phyloP scores from a whole-genome alignment of 148 eudicot genomes.

The Agrostemma githago region DNA sequence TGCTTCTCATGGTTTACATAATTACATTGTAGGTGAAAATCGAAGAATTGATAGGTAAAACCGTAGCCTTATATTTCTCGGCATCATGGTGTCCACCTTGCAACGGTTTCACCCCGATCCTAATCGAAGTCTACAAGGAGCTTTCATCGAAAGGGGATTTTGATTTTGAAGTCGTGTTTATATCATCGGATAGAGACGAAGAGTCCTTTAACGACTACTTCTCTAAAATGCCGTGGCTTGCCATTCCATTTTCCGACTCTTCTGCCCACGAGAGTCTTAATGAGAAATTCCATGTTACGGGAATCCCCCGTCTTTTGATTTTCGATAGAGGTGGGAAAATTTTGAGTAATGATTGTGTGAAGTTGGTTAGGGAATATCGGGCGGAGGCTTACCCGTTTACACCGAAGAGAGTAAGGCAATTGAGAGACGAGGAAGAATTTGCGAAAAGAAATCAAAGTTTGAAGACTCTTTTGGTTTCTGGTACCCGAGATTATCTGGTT shows the following conservation, averaged over 20 bases:
- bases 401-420: conserved; percentile 23
- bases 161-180: conserved; percentile 40
- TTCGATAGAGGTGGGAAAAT: conserved; percentile 39
- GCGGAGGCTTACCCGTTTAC: conserved; percentile 45
- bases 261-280: conserved; percentile 16
- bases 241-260: conserved; percentile 43
- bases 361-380: conserved; percentile 35
- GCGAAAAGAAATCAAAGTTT: conserved; percentile 41
- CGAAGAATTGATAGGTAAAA: conserved; percentile 34
- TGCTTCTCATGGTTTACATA: background rate
- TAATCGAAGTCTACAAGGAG: conserved; percentile 34
- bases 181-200: conserved; percentile 41
- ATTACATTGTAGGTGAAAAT: conserved; percentile 33
- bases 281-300: conserved; percentile 34
- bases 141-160: conserved; percentile 35
- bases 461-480: conserved; percentile 39
- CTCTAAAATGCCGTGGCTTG: conserved; percentile 53
- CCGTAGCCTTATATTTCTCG: conserved; percentile 44
- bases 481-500: conserved; percentile 40
- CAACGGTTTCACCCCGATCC: conserved; percentile 40
- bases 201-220: conserved; percentile 43
- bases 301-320: conserved; percentile 45
- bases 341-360: conserved; percentile 36
- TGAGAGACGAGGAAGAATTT: conserved; percentile 43
- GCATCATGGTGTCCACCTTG: conserved; percentile 61